Conservation (phyloP, 2,329 filamentous ascomycete genomes). For the Pseudocercospora vitis region DNA sequence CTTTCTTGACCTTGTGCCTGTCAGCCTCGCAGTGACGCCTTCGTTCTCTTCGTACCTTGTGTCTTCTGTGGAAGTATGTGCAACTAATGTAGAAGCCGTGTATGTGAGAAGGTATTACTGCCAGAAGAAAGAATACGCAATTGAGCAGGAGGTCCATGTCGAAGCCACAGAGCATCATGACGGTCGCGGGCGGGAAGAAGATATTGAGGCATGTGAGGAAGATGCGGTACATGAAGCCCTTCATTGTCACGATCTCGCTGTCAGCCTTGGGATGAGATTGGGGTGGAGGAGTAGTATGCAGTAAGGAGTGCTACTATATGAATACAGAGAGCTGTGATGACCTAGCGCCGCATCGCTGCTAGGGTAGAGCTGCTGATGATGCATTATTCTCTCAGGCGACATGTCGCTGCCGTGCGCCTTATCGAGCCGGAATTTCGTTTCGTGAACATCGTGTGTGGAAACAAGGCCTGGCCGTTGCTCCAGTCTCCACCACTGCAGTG, state of each 20-base stretch:
- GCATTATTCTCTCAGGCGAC: background rate
- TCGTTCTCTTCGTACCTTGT: slow-evolving; percentile 30
- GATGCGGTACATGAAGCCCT: slow-evolving; percentile 34
- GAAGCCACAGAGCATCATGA: slow-evolving; percentile 41
- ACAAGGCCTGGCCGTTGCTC: background rate
- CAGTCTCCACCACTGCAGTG: no score
- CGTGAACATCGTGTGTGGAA: slow-evolving; percentile 4
- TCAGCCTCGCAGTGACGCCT: slow-evolving; percentile 6
- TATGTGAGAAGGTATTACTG: slow-evolving; percentile 43
- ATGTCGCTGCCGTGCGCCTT: no score
- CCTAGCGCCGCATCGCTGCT: background rate
- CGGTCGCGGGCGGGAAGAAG: slow-evolving; percentile 43
- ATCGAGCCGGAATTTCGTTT: no score
- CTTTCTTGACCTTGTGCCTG: slow-evolving; percentile 37
- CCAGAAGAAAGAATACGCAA: slow-evolving; percentile 43
- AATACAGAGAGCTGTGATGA: background rate
- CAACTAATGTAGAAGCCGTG: slow-evolving; percentile 46
- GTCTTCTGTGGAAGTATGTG: slow-evolving; percentile 42
- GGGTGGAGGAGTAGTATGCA: background rate
- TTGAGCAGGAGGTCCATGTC: slow-evolving; percentile 41
- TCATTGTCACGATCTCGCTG: no score
- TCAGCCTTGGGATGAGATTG: background rate
- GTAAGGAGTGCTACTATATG: background rate
- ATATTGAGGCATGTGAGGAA: slow-evolving; percentile 42
- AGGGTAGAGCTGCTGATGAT: background rate